Conservation (phyloP, 2,329 filamentous ascomycete species). For the Magnaporthiopsis poae region DNA sequence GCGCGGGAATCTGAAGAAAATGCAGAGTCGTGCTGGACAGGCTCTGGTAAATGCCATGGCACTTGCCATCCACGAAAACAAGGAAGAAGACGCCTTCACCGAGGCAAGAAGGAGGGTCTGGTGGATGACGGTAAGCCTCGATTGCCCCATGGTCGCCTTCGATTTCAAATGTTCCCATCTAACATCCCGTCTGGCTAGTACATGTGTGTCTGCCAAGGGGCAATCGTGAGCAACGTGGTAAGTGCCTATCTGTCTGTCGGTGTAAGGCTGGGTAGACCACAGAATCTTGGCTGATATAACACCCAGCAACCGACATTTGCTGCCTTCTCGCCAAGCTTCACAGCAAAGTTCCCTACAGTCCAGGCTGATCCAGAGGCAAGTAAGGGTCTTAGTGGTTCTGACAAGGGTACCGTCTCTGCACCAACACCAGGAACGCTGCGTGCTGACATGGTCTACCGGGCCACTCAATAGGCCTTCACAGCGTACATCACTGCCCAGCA, state of each 20-base stretch:
- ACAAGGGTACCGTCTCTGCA: not conserved
- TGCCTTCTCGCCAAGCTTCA: slow-evolving; percentile 33
- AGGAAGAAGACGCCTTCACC: slow-evolving; percentile 28
- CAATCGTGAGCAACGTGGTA: slow-evolving; percentile 41
- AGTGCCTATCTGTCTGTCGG: slow-evolving; percentile 8
- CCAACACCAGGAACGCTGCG: not conserved
- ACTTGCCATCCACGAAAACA: slow-evolving; percentile 31
- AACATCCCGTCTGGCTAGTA: slow-evolving; percentile 31
- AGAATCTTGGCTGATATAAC: slow-evolving; percentile 4
- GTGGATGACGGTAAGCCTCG: slow-evolving; percentile 39
- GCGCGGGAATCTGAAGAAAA: slow-evolving; percentile 42
- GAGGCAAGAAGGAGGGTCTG: slow-evolving; percentile 38
- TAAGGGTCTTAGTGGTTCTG: not conserved
- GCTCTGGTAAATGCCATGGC: slow-evolving; percentile 37
- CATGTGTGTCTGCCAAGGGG: slow-evolving; percentile 38
- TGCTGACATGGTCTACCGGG: slow-evolving; percentile 10
- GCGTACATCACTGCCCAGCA: slow-evolving; percentile 37
- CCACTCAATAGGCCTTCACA: slow-evolving; percentile 27
- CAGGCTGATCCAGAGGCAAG: slow-evolving; percentile 31
- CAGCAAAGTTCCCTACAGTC: slow-evolving; percentile 31
- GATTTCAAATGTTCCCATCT: not conserved
- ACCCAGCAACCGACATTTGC: slow-evolving; percentile 32
- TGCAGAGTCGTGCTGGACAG: slow-evolving; percentile 37
- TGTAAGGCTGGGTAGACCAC: not conserved
- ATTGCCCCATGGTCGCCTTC: not conserved